Conservation (phyloP, 2,329 filamentous ascomycete genomes). For the Colletotrichum cordylinicola region DNA sequence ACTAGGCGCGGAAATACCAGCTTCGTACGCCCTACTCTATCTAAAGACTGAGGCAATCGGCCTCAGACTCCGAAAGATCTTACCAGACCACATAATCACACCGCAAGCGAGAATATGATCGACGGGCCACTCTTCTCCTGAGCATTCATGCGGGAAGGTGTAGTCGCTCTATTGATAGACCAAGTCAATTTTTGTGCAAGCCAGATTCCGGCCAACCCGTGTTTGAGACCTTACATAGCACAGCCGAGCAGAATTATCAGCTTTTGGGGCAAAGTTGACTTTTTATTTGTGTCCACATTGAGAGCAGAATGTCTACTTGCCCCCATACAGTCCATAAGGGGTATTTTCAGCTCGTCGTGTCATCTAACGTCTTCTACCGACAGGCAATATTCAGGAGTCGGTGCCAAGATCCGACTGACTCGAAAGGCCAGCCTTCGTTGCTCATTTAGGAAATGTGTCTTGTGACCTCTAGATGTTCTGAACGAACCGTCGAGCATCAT, state of each 20-base stretch:
- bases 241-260: neutral
- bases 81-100: neutral
- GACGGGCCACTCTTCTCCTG: neutral
- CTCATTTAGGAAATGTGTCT: neutral
- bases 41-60: neutral
- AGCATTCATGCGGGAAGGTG: neutral
- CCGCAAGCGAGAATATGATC: neutral
- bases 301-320: neutral
- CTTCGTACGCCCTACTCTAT: neutral
- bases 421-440: neutral
- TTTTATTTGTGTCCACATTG: neutral
- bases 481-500: neutral
- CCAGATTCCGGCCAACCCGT: neutral
- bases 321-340: neutral
- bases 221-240: neutral
- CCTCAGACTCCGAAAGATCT: neutral
- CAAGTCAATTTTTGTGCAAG: fast-evolving
- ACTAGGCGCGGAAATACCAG: neutral
- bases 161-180: neutral
- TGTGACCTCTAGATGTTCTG: neutral
- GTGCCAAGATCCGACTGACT: neutral
- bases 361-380: neutral
- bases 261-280: neutral
- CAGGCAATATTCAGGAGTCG: neutral
- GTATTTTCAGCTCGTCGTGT: neutral